Evolutionary conservation across 164 flowering plant species (phyloP).

Genomic region (Liriodendron chinense): DNA sequence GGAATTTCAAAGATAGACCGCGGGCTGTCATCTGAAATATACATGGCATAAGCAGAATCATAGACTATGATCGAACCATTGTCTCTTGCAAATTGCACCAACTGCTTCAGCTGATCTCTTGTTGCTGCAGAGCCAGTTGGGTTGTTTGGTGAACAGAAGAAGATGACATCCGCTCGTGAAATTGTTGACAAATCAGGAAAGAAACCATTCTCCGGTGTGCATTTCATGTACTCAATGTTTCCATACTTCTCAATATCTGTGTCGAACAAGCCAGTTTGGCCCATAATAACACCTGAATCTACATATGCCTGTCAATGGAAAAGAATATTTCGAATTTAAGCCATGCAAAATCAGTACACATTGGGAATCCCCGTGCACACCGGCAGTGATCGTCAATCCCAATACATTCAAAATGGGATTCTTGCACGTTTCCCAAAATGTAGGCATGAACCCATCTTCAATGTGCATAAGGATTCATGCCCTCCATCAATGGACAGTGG

Average conservation of each 20-base stretch:
- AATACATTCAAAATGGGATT: too few relatives aligned
- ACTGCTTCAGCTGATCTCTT: slow-evolving; percentile 64
- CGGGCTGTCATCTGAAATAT: slow-evolving; percentile 83
- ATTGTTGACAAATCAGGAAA: slow-evolving; percentile 78
- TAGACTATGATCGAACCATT: slow-evolving; percentile 90
- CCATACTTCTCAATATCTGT: slow-evolving; percentile 69
- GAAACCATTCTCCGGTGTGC: slow-evolving; percentile 82
- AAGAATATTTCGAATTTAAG: background rate
- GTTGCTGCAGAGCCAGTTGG: slow-evolving; percentile 94
- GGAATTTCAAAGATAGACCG: slow-evolving; percentile 90
- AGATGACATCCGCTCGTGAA: slow-evolving; percentile 73
- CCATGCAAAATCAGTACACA: background rate
- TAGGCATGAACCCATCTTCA: too few relatives aligned
- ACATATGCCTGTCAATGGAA: slow-evolving; percentile 72
- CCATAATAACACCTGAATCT: slow-evolving; percentile 92
- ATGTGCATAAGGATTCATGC: too few relatives aligned
- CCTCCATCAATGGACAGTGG: too few relatives aligned
- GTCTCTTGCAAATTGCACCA: slow-evolving; percentile 82
- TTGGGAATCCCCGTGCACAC: too few relatives aligned
- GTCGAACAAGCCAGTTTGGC: slow-evolving; percentile 83
- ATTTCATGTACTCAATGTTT: slow-evolving; percentile 93
- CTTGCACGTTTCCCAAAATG: too few relatives aligned
- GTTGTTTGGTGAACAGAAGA: slow-evolving; percentile 96
- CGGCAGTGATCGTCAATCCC: too few relatives aligned
- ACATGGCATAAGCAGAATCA: slow-evolving; percentile 93